Conservation (phyloP, 345 rosid species). For the Populus ilicifolia region DNA sequence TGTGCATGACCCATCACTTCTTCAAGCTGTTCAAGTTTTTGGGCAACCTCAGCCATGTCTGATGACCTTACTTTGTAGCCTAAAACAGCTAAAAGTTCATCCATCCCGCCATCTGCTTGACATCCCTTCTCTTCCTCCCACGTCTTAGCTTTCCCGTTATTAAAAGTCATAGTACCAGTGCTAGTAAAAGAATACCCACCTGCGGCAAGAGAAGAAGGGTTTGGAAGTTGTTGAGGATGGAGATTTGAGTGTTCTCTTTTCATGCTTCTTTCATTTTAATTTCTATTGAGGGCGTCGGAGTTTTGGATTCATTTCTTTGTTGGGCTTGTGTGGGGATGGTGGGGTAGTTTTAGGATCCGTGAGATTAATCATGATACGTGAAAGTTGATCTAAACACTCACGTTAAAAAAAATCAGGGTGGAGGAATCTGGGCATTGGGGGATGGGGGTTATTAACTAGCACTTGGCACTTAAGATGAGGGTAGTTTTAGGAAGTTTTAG, state of each 20-base stretch:
- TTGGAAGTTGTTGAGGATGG: conserved; percentile 10
- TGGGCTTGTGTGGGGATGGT: background rate
- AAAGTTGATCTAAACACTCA: too few relatives aligned
- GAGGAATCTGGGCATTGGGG: conserved; percentile 46
- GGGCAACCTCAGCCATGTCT: conserved; percentile 88
- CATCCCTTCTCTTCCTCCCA: conserved; percentile 36
- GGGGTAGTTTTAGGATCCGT: too few relatives aligned
- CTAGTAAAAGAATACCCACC: background rate
- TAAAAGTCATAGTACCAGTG: background rate
- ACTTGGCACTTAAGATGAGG: conserved; percentile 42
- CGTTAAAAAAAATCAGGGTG: too few relatives aligned
- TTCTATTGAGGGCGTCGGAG: background rate
- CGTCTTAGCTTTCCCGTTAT: conserved; percentile 39
- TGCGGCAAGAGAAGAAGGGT: conserved; percentile 6
- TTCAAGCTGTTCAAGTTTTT: conserved; percentile 76
- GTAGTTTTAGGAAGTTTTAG: too few relatives aligned
- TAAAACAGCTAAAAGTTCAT: conserved; percentile 64
- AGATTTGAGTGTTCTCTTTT: conserved; percentile 50
- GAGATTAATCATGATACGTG: too few relatives aligned
- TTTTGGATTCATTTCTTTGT: conserved; percentile 4
- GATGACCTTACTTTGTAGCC: conserved; percentile 75
- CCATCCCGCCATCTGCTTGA: conserved; percentile 46
- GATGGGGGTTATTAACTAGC: conserved; percentile 35
- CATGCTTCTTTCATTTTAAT: conserved; percentile 20
- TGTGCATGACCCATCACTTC: conserved; percentile 56